Percentiles rank a stretch among this genome's conserved stretches.
These are phyloP conservation scores for Astragalus membranaceus DNA, from an alignment of 306 rosid genomes.

Conservation along the genomic window DNA sequence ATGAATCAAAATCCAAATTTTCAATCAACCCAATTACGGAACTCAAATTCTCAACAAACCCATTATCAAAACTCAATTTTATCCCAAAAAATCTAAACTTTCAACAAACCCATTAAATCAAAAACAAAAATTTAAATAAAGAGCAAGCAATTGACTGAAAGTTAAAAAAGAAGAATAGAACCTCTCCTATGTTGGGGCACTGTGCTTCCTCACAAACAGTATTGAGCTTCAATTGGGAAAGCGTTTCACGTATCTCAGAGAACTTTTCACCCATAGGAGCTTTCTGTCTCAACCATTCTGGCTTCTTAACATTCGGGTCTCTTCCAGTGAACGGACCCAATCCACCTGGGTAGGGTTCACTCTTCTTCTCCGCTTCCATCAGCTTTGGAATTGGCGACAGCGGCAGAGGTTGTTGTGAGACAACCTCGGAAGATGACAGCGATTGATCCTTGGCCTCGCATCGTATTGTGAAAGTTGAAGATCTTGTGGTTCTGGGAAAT, in stretches of 20 bases:
- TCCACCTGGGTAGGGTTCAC: slow-evolving; percentile 39
- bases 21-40: not conserved
- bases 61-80: not conserved
- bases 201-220: slow-evolving; percentile 85
- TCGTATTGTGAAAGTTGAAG: slow-evolving; percentile 13
- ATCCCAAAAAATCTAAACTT: too few relatives aligned
- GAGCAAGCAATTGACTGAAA: not conserved
- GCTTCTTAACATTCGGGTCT: slow-evolving; percentile 67
- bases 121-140: not conserved
- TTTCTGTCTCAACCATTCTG: slow-evolving; percentile 70
- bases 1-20: not conserved
- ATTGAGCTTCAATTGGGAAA: slow-evolving; percentile 63
- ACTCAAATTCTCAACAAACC: not conserved
- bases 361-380: slow-evolving; percentile 28
- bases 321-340: slow-evolving; percentile 65
- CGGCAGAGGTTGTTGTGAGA: not conserved
- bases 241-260: slow-evolving; percentile 41
- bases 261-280: slow-evolving; percentile 66
- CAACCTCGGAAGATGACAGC: not conserved
- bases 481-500: not conserved
- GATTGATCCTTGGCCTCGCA: slow-evolving; percentile 34
- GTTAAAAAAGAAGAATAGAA: not conserved
- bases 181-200: slow-evolving; percentile 82
- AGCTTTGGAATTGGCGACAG: slow-evolving; percentile 4
- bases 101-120: not conserved